A percentile compares a stretch with the other conserved stretches of the same genome.
These are phyloP conservation scores for Neopestalotiopsis clavispora DNA, from an alignment of 2,329 filamentous ascomycete species.

Conservation along the genomic window DNA sequence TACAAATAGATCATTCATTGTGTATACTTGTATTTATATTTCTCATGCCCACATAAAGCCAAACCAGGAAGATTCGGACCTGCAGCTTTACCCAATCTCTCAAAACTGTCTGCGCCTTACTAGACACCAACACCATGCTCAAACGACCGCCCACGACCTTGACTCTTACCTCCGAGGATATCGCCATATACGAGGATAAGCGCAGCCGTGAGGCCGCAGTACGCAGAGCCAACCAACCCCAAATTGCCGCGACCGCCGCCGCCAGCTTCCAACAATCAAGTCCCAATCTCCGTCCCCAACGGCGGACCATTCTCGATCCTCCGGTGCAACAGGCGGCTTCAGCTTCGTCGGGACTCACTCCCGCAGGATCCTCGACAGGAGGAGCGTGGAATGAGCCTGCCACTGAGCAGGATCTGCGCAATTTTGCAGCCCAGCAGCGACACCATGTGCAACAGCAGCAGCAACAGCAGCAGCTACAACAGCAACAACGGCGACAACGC, in stretches of 20 bases:
- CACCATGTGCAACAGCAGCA: background rate
- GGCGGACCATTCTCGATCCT: slow-evolving; percentile 15
- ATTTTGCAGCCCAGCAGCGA: background rate
- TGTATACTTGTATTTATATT: too few species aligned
- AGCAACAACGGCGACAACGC: slow-evolving; percentile 1
- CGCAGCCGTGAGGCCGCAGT: slow-evolving; percentile 40
- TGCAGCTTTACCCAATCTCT: background rate
- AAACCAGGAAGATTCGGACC: background rate
- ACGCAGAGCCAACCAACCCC: background rate
- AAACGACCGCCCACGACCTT: slow-evolving; percentile 72
- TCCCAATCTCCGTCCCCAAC: background rate
- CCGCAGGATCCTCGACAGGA: background rate
- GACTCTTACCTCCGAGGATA: slow-evolving; percentile 70
- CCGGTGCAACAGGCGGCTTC: background rate
- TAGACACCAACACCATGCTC: slow-evolving; percentile 53
- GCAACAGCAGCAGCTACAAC: slow-evolving; percentile 10
- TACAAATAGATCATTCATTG: too few species aligned
- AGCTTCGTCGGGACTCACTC: background rate
- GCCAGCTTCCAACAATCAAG: background rate
- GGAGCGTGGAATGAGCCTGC: background rate
- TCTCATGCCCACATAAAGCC: background rate
- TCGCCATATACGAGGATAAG: slow-evolving; percentile 72
- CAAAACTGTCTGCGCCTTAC: background rate
- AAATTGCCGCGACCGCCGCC: background rate
- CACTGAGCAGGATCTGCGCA: background rate